Evolutionary conservation across 495 filamentous ascomycete species (phyloP).

Genomic region (Podospora australis): DNA sequence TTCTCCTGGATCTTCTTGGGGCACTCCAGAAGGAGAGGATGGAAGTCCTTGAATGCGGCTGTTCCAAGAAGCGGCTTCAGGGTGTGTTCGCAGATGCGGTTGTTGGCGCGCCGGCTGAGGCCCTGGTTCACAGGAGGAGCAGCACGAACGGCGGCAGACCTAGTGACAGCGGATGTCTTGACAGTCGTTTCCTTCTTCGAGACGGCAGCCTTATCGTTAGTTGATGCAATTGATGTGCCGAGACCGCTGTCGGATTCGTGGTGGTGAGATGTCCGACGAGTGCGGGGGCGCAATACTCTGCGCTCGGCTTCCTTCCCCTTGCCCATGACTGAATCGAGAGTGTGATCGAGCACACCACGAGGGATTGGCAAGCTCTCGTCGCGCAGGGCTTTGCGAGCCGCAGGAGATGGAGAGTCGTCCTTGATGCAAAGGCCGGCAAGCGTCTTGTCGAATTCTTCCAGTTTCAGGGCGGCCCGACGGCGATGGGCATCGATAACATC

Average conservation of each 20-base stretch:
- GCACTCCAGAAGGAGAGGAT: conserved; percentile 65
- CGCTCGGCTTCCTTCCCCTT: conserved; percentile 35
- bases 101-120: conserved; percentile 45
- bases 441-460: conserved; percentile 44
- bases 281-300: conserved; percentile 43
- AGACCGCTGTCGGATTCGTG: conserved; percentile 59
- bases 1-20: conserved; percentile 70
- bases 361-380: conserved; percentile 48
- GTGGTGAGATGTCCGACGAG: conserved; percentile 43
- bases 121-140: conserved; percentile 33
- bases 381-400: conserved; percentile 25
- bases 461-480: conserved; percentile 46
- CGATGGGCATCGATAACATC: conserved; percentile 52
- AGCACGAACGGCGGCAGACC: conserved; percentile 42
- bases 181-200: conserved; percentile 24
- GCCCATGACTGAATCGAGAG: conserved; percentile 36
- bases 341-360: conserved; percentile 43
- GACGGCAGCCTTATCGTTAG: conserved; percentile 18
- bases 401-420: conserved; percentile 19
- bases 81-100: conserved; percentile 49
- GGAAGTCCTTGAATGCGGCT: conserved; percentile 62
- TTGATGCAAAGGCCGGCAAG: conserved; percentile 30
- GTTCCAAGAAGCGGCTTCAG: conserved; percentile 47
- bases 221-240: conserved; percentile 49
- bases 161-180: conserved; percentile 40